These are phyloP conservation scores for Boletus reticuloceps DNA, from an alignment of 768 basidiomycete genomes.

Conservation along the genomic window DNA sequence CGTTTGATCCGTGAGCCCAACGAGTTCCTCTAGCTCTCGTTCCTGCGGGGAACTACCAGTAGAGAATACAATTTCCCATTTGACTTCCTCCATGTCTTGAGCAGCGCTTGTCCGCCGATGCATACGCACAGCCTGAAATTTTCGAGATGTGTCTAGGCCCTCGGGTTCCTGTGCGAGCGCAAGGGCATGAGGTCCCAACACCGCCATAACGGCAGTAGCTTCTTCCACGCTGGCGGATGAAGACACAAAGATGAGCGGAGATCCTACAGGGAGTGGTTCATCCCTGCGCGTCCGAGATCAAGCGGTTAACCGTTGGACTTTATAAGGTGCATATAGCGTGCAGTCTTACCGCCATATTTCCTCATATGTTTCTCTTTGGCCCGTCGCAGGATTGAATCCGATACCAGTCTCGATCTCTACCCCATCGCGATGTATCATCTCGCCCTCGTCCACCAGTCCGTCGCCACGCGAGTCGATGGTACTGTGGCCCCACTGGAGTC, in stretches of 20 bases:
- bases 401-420: conserved; percentile 24
- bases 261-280: conserved; percentile 11
- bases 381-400: conserved; percentile 22
- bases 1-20: neutral
- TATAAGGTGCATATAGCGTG: neutral
- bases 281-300: conserved; percentile 11
- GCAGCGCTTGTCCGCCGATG: neutral
- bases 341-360: conserved; percentile 22
- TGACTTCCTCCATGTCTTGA: neutral
- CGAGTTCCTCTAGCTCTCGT: conserved; percentile 12
- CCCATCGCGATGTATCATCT: conserved; percentile 18
- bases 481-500: conserved; percentile 17
- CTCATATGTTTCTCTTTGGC: conserved; percentile 15
- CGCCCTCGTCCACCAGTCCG: conserved; percentile 17
- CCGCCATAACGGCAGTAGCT: conserved; percentile 22
- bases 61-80: conserved; percentile 15
- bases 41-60: conserved; percentile 14
- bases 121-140: conserved; percentile 22
- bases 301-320: neutral
- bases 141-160: neutral
- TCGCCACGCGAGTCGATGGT: conserved; percentile 20
- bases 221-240: conserved; percentile 9
- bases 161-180: conserved; percentile 17
- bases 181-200: conserved; percentile 23
- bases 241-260: conserved; percentile 21